Evolutionary conservation across 2,329 filamentous ascomycete genomes (phyloP).

Genomic region (Penicillium sp.): DNA sequence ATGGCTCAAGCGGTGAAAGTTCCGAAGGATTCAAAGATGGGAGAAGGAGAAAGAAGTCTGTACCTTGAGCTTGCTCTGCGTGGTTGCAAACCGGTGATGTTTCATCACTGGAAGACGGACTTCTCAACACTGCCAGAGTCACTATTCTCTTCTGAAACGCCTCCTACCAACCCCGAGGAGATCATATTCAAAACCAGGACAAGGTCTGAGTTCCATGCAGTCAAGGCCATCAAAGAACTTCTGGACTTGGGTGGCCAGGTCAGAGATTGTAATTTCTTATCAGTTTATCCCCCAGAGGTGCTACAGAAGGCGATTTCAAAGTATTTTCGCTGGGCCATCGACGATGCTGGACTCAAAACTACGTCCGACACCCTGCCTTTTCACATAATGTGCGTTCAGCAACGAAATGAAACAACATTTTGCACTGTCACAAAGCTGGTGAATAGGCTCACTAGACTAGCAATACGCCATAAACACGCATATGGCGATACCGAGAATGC

Average conservation of each 20-base stretch:
- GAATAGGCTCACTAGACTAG: slow-evolving; percentile 49
- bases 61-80: slow-evolving; percentile 59
- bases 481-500: slow-evolving; percentile 9
- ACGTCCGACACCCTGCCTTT: slow-evolving; percentile 45
- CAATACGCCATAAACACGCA: slow-evolving; percentile 46
- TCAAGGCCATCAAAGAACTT: slow-evolving; percentile 55
- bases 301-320: slow-evolving; percentile 48
- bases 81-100: slow-evolving; percentile 61
- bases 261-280: slow-evolving; percentile 53
- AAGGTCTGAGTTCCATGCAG: slow-evolving; percentile 54
- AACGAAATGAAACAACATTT: slow-evolving; percentile 43
- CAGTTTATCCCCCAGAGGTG: slow-evolving; percentile 37
- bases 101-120: slow-evolving; percentile 56
- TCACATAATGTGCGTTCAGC: slow-evolving; percentile 50
- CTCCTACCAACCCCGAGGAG: slow-evolving; percentile 25
- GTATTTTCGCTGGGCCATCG: slow-evolving; percentile 60
- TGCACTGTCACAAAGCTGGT: slow-evolving; percentile 50
- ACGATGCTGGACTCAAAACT: slow-evolving; percentile 51
- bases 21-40: slow-evolving; percentile 50
- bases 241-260: slow-evolving; percentile 56
- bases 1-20: slow-evolving; percentile 44
- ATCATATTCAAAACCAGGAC: slow-evolving; percentile 52
- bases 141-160: slow-evolving; percentile 49
- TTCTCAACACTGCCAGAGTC: slow-evolving; percentile 58
- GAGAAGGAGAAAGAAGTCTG: slow-evolving; percentile 56